A percentile compares a stretch with the other conserved stretches of the same genome.
Conservation (phyloP, 495 filamentous ascomycete species). For the Penicillium mononematosum region DNA sequence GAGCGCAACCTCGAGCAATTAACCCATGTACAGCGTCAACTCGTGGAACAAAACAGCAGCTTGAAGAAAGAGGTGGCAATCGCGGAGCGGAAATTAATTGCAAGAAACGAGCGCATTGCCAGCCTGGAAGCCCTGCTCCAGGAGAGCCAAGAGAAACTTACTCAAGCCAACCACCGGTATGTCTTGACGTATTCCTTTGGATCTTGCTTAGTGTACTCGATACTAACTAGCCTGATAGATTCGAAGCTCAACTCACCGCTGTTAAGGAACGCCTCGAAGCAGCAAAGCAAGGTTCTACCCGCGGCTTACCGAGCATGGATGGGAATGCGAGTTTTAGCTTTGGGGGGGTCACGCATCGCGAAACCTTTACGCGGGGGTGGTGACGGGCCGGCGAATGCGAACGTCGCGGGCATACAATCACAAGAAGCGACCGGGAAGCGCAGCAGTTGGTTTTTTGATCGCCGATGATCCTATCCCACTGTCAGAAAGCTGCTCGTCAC, state of each 20-base stretch:
- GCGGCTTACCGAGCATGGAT: slow-evolving; percentile 67
- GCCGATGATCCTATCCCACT: slow-evolving; percentile 37
- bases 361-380: slow-evolving; percentile 96
- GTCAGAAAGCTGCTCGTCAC: slow-evolving; percentile 18
- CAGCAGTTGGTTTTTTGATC: slow-evolving; percentile 52
- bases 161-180: slow-evolving; percentile 91
- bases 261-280: slow-evolving; percentile 98
- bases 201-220: neutral
- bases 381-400: slow-evolving; percentile 31
- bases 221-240: slow-evolving; percentile 53
- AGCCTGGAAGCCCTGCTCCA: slow-evolving; percentile 87
- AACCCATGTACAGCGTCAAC: slow-evolving; percentile 92
- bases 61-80: slow-evolving; percentile 99
- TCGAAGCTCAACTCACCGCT: slow-evolving; percentile 93
- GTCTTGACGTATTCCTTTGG: slow-evolving; percentile 27
- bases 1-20: slow-evolving; percentile 98
- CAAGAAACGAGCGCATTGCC: slow-evolving; percentile 92
- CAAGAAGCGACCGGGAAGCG: slow-evolving; percentile 48
- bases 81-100: slow-evolving; percentile 93
- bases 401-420: slow-evolving; percentile 42
- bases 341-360: slow-evolving; percentile 78
- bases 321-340: slow-evolving; percentile 69
- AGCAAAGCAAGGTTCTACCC: slow-evolving; percentile 84
- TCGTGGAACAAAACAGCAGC: slow-evolving; percentile 94
- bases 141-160: slow-evolving; percentile 96